Evolutionary conservation across 2,329 filamentous ascomycete genomes (phyloP).

Genomic region (Sphaerostilbella broomeana): DNA sequence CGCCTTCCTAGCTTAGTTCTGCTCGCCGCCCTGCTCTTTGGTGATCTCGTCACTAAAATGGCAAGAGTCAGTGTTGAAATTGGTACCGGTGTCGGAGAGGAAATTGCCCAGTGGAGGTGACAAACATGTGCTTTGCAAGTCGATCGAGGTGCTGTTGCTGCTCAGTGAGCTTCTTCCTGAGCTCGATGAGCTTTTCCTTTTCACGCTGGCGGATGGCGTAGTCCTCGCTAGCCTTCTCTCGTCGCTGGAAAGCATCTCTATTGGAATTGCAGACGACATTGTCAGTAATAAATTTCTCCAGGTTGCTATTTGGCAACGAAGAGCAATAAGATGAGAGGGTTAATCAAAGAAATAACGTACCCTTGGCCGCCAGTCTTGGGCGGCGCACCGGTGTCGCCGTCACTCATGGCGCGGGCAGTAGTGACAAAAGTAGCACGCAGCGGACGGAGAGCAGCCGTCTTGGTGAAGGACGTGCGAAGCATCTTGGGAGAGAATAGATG

Average conservation of each 20-base stretch:
- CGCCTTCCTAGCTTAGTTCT: constrained; percentile 49
- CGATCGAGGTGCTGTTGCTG: constrained; percentile 80
- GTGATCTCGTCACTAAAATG: constrained; percentile 66
- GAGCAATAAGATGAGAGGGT: background rate
- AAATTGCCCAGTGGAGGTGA: constrained; percentile 6
- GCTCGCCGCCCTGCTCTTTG: constrained; percentile 62
- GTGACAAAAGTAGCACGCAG: constrained; percentile 55
- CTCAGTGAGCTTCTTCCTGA: constrained; percentile 66
- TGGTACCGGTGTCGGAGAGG: too few relatives aligned
- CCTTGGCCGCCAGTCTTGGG: constrained; percentile 46
- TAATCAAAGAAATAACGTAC: constrained; percentile 33
- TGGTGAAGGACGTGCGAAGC: constrained; percentile 59
- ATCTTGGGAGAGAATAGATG: constrained; percentile 36
- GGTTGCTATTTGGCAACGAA: too few relatives aligned
- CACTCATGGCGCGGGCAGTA: constrained; percentile 56
- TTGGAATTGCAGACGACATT: background rate
- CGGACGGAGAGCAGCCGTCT: constrained; percentile 48
- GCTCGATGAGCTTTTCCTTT: constrained; percentile 76
- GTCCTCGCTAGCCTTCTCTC: constrained; percentile 82
- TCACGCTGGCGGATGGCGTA: constrained; percentile 81
- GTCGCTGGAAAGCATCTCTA: constrained; percentile 82
- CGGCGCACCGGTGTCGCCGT: constrained; percentile 62
- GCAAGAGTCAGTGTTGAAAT: constrained; percentile 11
- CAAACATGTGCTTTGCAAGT: constrained; percentile 81
- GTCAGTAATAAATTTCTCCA: background rate